A percentile compares a stretch with the other conserved stretches of the same genome.
phyloP scores from a whole-genome alignment of 208 protist genomes.

The Spongospora subterranea region DNA sequence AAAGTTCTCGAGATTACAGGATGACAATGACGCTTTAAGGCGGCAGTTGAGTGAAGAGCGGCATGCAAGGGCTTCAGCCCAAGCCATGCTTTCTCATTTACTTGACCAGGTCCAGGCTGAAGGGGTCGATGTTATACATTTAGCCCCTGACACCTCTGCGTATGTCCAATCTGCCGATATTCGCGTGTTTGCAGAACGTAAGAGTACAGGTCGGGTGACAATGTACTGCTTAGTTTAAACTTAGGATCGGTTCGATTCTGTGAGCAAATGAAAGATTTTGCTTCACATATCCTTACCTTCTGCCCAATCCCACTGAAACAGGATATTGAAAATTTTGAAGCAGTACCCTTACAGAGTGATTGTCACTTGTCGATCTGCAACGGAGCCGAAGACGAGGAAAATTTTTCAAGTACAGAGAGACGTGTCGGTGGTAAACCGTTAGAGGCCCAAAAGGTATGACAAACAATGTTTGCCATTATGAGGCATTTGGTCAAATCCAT shows the following conservation, averaged over 20 bases:
- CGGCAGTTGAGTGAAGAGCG: not conserved
- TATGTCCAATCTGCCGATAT: not conserved
- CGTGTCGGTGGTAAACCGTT: too few relatives aligned
- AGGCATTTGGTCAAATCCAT: too few relatives aligned
- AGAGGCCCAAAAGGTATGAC: too few relatives aligned
- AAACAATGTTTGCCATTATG: too few relatives aligned
- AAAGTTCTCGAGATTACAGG: not conserved
- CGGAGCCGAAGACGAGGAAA: too few relatives aligned
- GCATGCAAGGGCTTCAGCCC: not conserved
- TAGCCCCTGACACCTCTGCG: not conserved
- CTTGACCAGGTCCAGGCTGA: conserved; percentile 26
- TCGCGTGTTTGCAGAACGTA: conserved; percentile 9
- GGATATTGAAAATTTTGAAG: too few relatives aligned
- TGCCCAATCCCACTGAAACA: too few relatives aligned
- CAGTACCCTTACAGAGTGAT: too few relatives aligned
- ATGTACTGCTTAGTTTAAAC: not conserved
- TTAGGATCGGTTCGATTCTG: conserved; percentile 23
- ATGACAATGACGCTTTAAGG: not conserved
- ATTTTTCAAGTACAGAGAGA: too few relatives aligned
- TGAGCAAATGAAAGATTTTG: conserved; percentile 46
- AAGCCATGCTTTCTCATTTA: not conserved
- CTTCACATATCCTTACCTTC: not conserved
- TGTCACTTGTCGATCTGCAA: too few relatives aligned
- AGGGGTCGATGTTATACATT: not conserved
- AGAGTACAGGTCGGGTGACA: not conserved